A percentile compares a stretch with the other conserved stretches of the same genome.
Conservation (phyloP, 2,329 filamentous ascomycete genomes). For the Metarhizium robertsii region DNA sequence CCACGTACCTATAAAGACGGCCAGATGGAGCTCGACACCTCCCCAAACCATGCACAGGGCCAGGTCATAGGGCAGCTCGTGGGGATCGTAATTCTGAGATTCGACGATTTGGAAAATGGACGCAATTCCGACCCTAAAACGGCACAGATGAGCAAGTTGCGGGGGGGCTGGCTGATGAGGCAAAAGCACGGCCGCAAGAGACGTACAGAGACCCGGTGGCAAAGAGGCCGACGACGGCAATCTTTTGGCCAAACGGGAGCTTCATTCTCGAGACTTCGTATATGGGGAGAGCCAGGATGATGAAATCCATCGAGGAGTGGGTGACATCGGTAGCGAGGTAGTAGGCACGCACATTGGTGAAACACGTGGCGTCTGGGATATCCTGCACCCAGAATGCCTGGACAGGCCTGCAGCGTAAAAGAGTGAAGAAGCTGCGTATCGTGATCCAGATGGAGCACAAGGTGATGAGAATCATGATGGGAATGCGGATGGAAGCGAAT, state of each 20-base stretch:
- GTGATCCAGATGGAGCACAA: constrained; percentile 17
- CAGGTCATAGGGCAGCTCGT: constrained; percentile 17
- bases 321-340: constrained; percentile 22
- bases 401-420: constrained; percentile 24
- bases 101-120: constrained; percentile 18
- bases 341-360: constrained; percentile 22
- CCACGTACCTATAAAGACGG: constrained; percentile 16
- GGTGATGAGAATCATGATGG: constrained; percentile 17
- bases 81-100: constrained; percentile 12
- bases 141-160: not conserved
- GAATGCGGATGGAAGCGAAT: constrained; percentile 16
- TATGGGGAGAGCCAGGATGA: constrained; percentile 20
- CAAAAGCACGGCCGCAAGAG: not conserved
- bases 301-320: constrained; percentile 22
- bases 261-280: constrained; percentile 22
- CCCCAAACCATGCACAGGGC: constrained; percentile 18
- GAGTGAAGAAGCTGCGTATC: constrained; percentile 19
- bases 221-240: constrained; percentile 20
- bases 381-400: constrained; percentile 12
- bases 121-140: constrained; percentile 16
- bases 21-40: constrained; percentile 19
- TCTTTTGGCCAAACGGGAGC: constrained; percentile 17
- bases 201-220: constrained; percentile 19
- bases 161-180: not conserved
- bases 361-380: not conserved